A percentile compares a stretch with the other conserved stretches of the same genome.
These are phyloP conservation scores for Calonectria pseudoreteaudii DNA, from an alignment of 2,329 filamentous ascomycete genomes.

Conservation along the genomic window DNA sequence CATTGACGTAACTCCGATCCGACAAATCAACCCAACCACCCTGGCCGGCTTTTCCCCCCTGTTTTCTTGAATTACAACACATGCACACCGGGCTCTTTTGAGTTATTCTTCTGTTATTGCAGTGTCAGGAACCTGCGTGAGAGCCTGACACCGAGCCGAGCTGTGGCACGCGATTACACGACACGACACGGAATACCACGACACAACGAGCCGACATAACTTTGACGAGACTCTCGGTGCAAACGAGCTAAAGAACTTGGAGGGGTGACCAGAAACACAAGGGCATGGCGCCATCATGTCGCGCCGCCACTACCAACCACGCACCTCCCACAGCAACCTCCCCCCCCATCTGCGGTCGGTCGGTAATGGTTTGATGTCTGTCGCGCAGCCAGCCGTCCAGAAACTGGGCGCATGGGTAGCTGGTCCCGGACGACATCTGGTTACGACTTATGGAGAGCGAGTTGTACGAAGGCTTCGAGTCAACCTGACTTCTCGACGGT, in stretches of 20 bases:
- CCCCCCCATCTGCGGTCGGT: conserved; percentile 36
- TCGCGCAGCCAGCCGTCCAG: conserved; percentile 40
- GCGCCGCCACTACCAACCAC: conserved; percentile 35
- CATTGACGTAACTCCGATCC: background rate
- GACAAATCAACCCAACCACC: background rate
- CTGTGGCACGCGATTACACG: conserved; percentile 5
- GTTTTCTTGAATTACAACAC: background rate
- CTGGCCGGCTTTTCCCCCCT: background rate
- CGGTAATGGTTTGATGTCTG: conserved; percentile 37
- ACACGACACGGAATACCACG: background rate
- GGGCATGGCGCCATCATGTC: conserved; percentile 49
- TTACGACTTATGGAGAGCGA: conserved; percentile 45
- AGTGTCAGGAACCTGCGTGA: background rate
- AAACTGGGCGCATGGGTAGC: conserved; percentile 55
- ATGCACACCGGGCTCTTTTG: background rate
- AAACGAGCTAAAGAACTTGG: background rate
- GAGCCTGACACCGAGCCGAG: background rate
- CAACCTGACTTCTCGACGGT: conserved; percentile 63
- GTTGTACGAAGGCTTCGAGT: conserved; percentile 42
- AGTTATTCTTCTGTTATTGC: background rate
- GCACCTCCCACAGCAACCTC: conserved; percentile 25
- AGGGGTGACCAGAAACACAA: background rate
- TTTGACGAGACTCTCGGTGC: background rate
- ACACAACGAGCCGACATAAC: background rate
- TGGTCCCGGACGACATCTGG: conserved; percentile 54